Evolutionary conservation across 352 stramenopile species (phyloP).

Genomic region (Lagenidium sp.): DNA sequence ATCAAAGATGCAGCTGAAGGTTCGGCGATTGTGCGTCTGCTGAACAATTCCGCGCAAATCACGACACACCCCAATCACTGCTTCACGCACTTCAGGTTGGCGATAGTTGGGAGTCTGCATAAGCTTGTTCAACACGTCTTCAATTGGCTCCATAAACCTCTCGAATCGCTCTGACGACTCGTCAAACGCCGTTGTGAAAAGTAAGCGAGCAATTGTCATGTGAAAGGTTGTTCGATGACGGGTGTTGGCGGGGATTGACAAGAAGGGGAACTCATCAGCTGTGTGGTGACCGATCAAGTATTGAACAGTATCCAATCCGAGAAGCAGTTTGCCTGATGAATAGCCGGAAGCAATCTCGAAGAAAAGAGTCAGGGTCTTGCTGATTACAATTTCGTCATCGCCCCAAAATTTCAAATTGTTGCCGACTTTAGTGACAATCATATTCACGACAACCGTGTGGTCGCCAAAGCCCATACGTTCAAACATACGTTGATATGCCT

Average conservation of each 20-base stretch:
- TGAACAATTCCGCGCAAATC: slow-evolving; percentile 95
- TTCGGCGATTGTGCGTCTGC: slow-evolving; percentile 94
- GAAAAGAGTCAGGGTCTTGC: slow-evolving; percentile 94
- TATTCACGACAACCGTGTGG: slow-evolving; percentile 96
- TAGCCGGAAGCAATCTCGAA: slow-evolving; percentile 97
- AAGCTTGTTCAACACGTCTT: slow-evolving; percentile 75
- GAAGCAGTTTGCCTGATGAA: slow-evolving; percentile 94
- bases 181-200: slow-evolving; percentile 95
- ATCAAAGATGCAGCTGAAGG: slow-evolving; percentile 97
- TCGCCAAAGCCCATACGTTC: slow-evolving; percentile 96
- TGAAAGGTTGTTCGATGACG: slow-evolving; percentile 97
- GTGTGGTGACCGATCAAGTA: slow-evolving; percentile 97
- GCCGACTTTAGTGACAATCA: slow-evolving; percentile 98
- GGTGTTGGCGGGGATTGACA: slow-evolving; percentile 90
- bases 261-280: slow-evolving; percentile 96
- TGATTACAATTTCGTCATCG: slow-evolving; percentile 93
- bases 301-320: slow-evolving; percentile 95
- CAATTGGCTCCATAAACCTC: slow-evolving; percentile 93
- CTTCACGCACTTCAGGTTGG: slow-evolving; percentile 69
- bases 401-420: slow-evolving; percentile 99
- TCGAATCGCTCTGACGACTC: slow-evolving; percentile 93
- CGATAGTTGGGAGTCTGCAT: slow-evolving; percentile 72
- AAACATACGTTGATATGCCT: slow-evolving; percentile 97
- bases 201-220: slow-evolving; percentile 92
- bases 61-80: slow-evolving; percentile 94